Conservation (phyloP, 139 green algal genomes). For the Chlamydomonas sp. region DNA sequence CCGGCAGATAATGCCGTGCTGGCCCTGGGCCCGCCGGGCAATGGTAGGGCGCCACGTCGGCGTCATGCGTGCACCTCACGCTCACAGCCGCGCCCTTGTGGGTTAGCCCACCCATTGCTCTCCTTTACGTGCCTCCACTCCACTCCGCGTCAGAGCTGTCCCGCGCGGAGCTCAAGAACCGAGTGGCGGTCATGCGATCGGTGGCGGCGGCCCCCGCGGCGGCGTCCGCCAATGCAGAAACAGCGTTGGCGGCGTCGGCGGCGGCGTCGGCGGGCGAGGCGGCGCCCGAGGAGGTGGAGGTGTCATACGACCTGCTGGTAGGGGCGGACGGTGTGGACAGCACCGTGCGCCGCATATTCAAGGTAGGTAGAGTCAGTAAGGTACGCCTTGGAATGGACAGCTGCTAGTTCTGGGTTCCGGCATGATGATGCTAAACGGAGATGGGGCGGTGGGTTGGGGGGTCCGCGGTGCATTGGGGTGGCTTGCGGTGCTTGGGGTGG, state of each 20-base stretch:
- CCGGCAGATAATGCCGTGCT: too few species aligned
- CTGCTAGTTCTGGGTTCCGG: too few species aligned
- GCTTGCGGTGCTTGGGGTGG: too few species aligned
- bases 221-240: background rate
- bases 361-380: background rate
- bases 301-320: slow-evolving; percentile 33
- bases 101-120: background rate
- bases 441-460: background rate
- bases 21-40: too few species aligned
- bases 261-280: too few species aligned
- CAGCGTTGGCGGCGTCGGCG: background rate
- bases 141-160: slow-evolving; percentile 1
- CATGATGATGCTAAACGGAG: too few species aligned
- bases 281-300: background rate
- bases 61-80: too few species aligned
- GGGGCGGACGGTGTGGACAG: slow-evolving; percentile 38
- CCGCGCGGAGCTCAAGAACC: slow-evolving; percentile 31
- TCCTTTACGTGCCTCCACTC: background rate
- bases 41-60: too few species aligned
- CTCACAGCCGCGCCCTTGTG: too few species aligned
- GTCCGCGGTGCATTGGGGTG: too few species aligned
- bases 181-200: background rate
- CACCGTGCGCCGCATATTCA: slow-evolving; percentile 27
- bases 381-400: too few species aligned
- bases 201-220: background rate